A percentile compares a stretch with the other conserved stretches of the same genome.
Evolutionary conservation across 1,284 basidiomycete species (phyloP).

Genomic region (Psilocybe mexicana): DNA sequence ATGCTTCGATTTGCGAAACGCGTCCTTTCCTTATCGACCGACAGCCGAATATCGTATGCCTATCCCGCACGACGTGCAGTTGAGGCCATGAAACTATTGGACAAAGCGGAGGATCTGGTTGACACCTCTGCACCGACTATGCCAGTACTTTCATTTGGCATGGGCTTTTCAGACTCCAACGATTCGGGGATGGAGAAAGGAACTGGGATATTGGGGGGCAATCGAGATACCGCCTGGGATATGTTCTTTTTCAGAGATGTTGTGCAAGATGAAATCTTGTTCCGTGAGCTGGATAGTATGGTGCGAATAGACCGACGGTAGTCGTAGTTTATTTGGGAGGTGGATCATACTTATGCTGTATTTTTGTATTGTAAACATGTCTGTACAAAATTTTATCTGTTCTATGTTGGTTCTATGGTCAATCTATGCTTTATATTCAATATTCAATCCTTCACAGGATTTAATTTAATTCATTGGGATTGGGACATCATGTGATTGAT

Average conservation of each 20-base stretch:
- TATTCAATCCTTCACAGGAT: too few relatives aligned
- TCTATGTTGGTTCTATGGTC: not conserved
- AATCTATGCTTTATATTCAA: too few relatives aligned
- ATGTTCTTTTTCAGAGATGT: conserved; percentile 67
- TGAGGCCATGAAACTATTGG: conserved; percentile 84
- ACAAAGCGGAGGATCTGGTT: conserved; percentile 76
- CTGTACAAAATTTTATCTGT: conserved; percentile 1
- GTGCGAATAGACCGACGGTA: conserved; percentile 57
- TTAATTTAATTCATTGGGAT: not conserved
- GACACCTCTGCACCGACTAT: conserved; percentile 58
- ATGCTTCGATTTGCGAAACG: conserved; percentile 68
- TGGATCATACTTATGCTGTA: conserved; percentile 23
- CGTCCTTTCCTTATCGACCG: conserved; percentile 49
- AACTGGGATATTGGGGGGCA: conserved; percentile 73
- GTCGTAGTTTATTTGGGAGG: conserved; percentile 13
- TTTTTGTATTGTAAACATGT: conserved; percentile 27
- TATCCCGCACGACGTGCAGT: conserved; percentile 75
- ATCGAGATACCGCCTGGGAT: conserved; percentile 68
- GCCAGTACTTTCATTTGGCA: conserved; percentile 68
- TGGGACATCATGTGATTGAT: not conserved
- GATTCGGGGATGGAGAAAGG: conserved; percentile 66
- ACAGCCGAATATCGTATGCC: conserved; percentile 56
- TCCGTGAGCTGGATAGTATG: conserved; percentile 75
- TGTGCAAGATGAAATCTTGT: conserved; percentile 59
- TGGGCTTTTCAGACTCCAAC: conserved; percentile 75